Conservation (phyloP, 495 filamentous ascomycete genomes). For the Penicillium daleae region DNA sequence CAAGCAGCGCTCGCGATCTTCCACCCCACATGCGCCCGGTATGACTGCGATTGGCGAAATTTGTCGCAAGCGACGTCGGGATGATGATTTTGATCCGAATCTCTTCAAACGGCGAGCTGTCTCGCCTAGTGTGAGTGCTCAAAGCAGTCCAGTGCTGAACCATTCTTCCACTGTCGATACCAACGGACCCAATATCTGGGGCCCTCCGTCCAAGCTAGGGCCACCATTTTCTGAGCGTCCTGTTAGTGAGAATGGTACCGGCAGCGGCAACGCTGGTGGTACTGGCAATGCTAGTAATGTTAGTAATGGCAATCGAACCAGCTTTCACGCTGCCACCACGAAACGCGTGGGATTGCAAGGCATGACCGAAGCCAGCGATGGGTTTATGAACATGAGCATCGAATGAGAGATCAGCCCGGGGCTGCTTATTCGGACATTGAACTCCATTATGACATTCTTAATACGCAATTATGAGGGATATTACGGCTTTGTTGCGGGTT, state of each 20-base stretch:
- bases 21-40: slow-evolving; percentile 50
- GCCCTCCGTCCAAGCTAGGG: slow-evolving; percentile 63
- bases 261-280: not conserved
- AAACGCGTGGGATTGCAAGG: slow-evolving; percentile 89
- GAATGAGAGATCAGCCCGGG: slow-evolving; percentile 48
- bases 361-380: slow-evolving; percentile 94
- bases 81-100: slow-evolving; percentile 88
- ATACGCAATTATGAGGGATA: slow-evolving; percentile 15
- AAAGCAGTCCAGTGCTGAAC: slow-evolving; percentile 82
- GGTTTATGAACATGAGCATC: slow-evolving; percentile 97
- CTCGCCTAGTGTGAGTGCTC: slow-evolving; percentile 87
- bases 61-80: slow-evolving; percentile 77
- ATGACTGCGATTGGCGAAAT: slow-evolving; percentile 64
- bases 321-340: slow-evolving; percentile 44
- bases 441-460: not conserved
- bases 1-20: slow-evolving; percentile 50
- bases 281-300: not conserved
- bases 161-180: slow-evolving; percentile 78
- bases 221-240: slow-evolving; percentile 54
- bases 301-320: slow-evolving; percentile 30
- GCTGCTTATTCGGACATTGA: not conserved
- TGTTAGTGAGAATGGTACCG: slow-evolving; percentile 44
- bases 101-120: slow-evolving; percentile 94
- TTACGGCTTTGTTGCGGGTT: slow-evolving; percentile 7
- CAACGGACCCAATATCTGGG: slow-evolving; percentile 66